Base-by-base conservation (phyloP, 2,329 filamentous ascomycete species). In the Arthrocladium fulminans region DNA sequence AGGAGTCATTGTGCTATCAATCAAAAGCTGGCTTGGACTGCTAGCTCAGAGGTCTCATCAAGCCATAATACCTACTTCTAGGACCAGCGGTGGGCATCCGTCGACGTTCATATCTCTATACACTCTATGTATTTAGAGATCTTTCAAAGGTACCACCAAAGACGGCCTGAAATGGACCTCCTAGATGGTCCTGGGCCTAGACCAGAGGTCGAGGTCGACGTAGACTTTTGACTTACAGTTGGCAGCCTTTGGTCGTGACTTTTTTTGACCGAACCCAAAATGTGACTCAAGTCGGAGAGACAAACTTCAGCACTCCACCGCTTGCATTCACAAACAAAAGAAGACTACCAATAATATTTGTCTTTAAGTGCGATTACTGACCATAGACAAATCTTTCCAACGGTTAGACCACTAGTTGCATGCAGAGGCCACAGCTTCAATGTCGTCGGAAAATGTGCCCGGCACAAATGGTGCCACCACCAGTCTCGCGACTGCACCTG, bases 61-160 rank as follows among this genome's bases (percentile, higher is more conserved):
- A 74, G 40, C 71, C 69, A 75, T 51, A 74, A 64, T 3, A 68
- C 55, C 0, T 67, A 65, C 0, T 63, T 61, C 53, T 70, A 71
- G 6, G 63, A 56, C 9, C 59, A 44, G 23, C 59, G 57, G 48
- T 72, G 52, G n/a, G n/a, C n/a, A n/a, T n/a, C n/a, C n/a, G n/a
- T n/a, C n/a, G n/a, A n/a, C n/a, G n/a, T n/a, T n/a, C n/a, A n/a
- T n/a, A n/a, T n/a, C n/a, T n/a, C n/a, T n/a, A n/a, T n/a, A n/a
- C n/a, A n/a, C n/a, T n/a, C n/a, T n/a, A n/a, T n/a, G n/a, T n/a
- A n/a, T n/a, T n/a, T n/a, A n/a, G n/a, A n/a, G n/a, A n/a, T n/a
- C n/a, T n/a, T n/a, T n/a, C n/a, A n/a, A n/a, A n/a, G n/a, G n/a
- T n/a, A n/a, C n/a, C n/a, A n/a, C n/a, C n/a, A n/a, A n/a, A n/a